phyloP scores from a whole-genome alignment of 2,329 filamentous ascomycete genomes.

The Diplodia intermedia region DNA sequence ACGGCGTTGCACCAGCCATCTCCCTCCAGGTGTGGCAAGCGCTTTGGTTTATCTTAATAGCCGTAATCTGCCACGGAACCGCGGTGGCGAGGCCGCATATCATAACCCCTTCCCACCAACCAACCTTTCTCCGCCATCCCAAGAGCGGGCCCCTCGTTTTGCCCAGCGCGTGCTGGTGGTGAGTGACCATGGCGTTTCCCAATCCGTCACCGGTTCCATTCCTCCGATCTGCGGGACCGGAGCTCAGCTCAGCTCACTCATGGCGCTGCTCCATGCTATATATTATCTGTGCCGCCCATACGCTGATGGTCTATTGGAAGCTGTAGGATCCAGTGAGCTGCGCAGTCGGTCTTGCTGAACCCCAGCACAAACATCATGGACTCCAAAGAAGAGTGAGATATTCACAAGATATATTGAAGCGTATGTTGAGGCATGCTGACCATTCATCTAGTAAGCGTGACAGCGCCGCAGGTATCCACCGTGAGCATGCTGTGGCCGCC shows the following conservation, averaged over 20 bases:
- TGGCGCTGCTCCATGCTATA: neutral
- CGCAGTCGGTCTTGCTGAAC: neutral
- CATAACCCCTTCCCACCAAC: neutral
- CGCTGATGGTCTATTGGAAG: neutral
- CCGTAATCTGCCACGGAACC: neutral
- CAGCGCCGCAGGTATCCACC: neutral
- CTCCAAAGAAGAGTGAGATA: slow-evolving; percentile 17
- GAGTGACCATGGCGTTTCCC: neutral
- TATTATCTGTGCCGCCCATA: neutral
- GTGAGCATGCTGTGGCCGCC: neutral
- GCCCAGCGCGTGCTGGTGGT: neutral
- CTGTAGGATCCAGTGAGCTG: neutral
- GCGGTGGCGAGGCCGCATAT: neutral
- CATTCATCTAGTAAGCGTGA: slow-evolving; percentile 1
- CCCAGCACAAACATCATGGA: slow-evolving; percentile 4
- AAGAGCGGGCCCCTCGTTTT: slow-evolving; percentile 1
- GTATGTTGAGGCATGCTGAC: neutral
- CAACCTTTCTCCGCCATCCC: neutral
- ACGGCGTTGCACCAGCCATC: neutral
- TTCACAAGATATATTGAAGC: neutral
- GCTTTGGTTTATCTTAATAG: neutral
- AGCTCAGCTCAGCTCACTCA: neutral
- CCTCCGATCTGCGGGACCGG: neutral
- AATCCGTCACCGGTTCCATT: slow-evolving; percentile 1
- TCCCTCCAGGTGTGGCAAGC: neutral